Base-by-base conservation (phyloP, 2,329 filamentous ascomycete genomes). In the Pleochaeta shiraiana region DNA sequence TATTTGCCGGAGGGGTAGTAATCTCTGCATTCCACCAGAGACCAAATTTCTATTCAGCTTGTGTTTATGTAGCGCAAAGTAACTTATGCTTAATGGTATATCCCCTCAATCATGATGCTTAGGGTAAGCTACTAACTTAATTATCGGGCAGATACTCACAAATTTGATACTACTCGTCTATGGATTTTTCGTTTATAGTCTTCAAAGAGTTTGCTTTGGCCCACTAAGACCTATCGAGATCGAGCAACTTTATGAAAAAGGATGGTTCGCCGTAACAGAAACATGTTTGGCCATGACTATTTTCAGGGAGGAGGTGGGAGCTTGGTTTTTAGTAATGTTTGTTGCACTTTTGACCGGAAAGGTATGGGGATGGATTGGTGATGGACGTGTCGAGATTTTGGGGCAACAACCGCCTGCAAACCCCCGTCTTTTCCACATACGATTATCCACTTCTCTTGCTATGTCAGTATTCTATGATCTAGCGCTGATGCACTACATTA, bases 221-320 rank as follows among this genome's bases (percentile, higher is more conserved):
- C 85, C 84, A 21, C 82, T 98, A 26, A 90, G 95, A 69, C 87
- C 90, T 30, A 89, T 95, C 77, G 93, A 98, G 77, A 88, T 93
- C 71, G 95, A 98, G 75, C 92, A 97, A 74, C 82, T 98, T 16
- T 96, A 95, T 73, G 93, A 98, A 75, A 92, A 92, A 75, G 91
- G 88, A 62, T 98, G 95, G 95, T 96, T 96, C 73, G 92, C 93
- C 45, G 88, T 97, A 47, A 95, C 92, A 59, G 93, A 98, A 77
- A 98, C 93, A 68, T 89, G 91, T 72, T 79, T 98, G 68, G 93
- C 93, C 33, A 97, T 98, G 92, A 96, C 93, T 33, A 95, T 95
- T 68, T 97, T 98, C 75, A 82, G 93, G 55, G 93, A 96, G 68
- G 91, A 97, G 73, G 84, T 98, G 21, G 92, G 93, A 55, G 88